Conservation (phyloP, 352 stramenopile species). For the Globisporangium heterothallicum region DNA sequence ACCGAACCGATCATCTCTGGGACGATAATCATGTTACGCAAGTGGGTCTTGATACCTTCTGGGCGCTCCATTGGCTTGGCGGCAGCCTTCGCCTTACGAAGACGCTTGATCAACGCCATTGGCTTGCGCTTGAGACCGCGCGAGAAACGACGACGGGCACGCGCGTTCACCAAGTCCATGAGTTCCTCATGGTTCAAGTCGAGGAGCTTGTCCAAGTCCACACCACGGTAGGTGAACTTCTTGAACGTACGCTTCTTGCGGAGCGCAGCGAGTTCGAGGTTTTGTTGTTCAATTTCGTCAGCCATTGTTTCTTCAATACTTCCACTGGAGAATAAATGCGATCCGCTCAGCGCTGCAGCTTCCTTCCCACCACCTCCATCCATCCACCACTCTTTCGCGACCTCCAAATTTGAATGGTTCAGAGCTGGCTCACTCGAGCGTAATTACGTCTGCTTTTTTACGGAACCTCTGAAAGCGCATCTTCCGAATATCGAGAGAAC, state of each 20-base stretch:
- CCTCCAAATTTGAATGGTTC: neutral
- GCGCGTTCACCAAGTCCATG: slow-evolving; percentile 96
- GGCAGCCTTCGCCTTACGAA: slow-evolving; percentile 99
- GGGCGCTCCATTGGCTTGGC: slow-evolving; percentile 96
- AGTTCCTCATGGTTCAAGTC: slow-evolving; percentile 99
- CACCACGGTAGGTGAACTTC: slow-evolving; percentile 99
- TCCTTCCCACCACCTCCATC: neutral
- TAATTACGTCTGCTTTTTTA: slow-evolving; percentile 24
- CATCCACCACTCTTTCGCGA: slow-evolving; percentile 1
- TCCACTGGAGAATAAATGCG: slow-evolving; percentile 15
- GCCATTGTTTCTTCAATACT: slow-evolving; percentile 22
- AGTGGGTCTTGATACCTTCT: slow-evolving; percentile 98
- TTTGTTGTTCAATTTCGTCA: slow-evolving; percentile 60
- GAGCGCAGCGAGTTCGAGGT: slow-evolving; percentile 90
- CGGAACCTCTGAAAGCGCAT: neutral
- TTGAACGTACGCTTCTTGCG: slow-evolving; percentile 99
- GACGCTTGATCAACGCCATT: slow-evolving; percentile 99
- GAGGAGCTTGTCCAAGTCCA: slow-evolving; percentile 99
- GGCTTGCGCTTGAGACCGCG: slow-evolving; percentile 99
- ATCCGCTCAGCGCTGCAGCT: neutral
- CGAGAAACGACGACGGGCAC: slow-evolving; percentile 97
- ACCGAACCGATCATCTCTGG: slow-evolving; percentile 99
- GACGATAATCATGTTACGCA: slow-evolving; percentile 99
- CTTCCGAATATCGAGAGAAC: too few relatives aligned
- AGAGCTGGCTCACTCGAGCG: neutral